phyloP scores from a whole-genome alignment of 371 early-diverging fungal species.

The Mortierella sp. region DNA sequence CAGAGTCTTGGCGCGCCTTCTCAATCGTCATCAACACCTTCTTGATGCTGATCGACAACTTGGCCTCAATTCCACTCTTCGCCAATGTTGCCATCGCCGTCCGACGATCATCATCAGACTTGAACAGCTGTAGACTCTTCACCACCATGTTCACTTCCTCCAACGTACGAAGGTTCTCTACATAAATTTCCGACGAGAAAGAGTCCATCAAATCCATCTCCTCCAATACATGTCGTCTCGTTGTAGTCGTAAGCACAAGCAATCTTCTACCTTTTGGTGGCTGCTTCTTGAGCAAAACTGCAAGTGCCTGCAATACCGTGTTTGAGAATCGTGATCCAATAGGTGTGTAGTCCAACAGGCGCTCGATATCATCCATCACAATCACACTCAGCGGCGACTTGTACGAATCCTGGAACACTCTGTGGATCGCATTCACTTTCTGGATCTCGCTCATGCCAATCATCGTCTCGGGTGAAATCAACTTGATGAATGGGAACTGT shows the following conservation, averaged over 20 bases:
- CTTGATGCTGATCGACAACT: constrained; percentile 90
- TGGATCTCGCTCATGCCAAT: constrained; percentile 96
- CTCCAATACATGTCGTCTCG: constrained; percentile 80
- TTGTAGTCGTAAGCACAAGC: constrained; percentile 90
- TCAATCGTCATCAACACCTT: constrained; percentile 90
- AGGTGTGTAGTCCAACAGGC: constrained; percentile 97
- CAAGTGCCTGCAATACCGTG: constrained; percentile 94
- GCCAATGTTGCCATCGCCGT: constrained; percentile 67
- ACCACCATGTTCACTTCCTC: constrained; percentile 81
- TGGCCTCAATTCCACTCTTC: constrained; percentile 66
- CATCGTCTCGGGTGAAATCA: constrained; percentile 98
- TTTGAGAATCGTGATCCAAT: constrained; percentile 99
- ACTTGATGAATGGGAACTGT: constrained; percentile 98
- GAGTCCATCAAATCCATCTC: constrained; percentile 91
- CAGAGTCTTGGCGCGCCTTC: constrained; percentile 88
- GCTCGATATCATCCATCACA: constrained; percentile 98
- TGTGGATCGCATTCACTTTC: constrained; percentile 92
- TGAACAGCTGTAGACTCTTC: constrained; percentile 71
- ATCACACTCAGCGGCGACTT: constrained; percentile 97
- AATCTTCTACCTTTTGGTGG: constrained; percentile 91
- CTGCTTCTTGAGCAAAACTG: constrained; percentile 91
- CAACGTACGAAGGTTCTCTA: constrained; percentile 79
- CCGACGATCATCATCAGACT: constrained; percentile 66
- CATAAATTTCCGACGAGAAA: constrained; percentile 88
- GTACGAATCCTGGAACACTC: constrained; percentile 97